Evolutionary conservation across 2,329 filamentous ascomycete genomes (phyloP), one percentile per base, ranked within the genome.

Genomic region (Scedosporium minutisporum): DNA sequence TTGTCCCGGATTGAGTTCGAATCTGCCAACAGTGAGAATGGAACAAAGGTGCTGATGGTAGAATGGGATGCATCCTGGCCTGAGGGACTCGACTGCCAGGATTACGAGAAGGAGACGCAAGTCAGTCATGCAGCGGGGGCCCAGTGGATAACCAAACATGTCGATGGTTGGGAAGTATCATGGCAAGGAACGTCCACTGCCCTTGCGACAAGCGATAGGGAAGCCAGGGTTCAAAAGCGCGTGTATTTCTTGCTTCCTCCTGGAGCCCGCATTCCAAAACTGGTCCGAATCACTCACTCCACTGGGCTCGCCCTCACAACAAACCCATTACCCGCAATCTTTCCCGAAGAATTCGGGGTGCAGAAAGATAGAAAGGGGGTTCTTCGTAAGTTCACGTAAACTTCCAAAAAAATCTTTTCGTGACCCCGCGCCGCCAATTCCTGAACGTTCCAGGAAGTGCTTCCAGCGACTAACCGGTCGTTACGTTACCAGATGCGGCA

Each of bases 21-120:
- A 74, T 80, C 84, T 0, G 88, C 87, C 42, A 84, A 83, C 72
- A 88, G 86, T 59, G 90, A 91, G 69, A 88, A 93, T 66, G 91
- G 91, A 48, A 96, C 91, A 65, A 96, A 96, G 78, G 87, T 96
- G 66, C 78, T 96, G 68, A 95, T 96, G 91, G 87, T 96, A 46
- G 91, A 96, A 73, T 96, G 92, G 92, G 60, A 61, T 55, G 25
- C 60, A 14, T 25, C 38, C 16, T 21, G 16, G 18, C 18, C n/a
- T 48, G 18, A 48, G 21, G 16, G 18, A 21, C 44, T 48, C 9
- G 44, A 21, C 6, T n/a, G 6, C n/a, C 16, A 6, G 16, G 9
- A 2, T 4, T 7, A 48, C 14, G 44, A 18, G 44, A 48, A 48
- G 44, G 44, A 48, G 44, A 21, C 18, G 44, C 44, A 48, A 18